These are phyloP conservation scores for Pythium coloratum DNA, from an alignment of 352 stramenopile genomes.

Conservation along the genomic window DNA sequence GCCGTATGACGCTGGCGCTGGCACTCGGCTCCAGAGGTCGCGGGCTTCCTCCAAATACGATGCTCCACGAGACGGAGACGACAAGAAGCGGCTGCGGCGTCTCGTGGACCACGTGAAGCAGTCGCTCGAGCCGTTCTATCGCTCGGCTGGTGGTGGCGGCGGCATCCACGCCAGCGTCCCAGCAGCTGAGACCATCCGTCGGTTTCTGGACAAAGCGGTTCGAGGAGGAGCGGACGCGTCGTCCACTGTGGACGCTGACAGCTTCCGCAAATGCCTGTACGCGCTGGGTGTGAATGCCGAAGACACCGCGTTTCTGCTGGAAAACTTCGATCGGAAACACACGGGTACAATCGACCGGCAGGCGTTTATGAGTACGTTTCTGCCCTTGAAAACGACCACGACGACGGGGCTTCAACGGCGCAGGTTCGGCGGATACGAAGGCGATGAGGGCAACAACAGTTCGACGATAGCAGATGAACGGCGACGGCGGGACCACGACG, in stretches of 20 bases:
- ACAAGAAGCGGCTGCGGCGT: slow-evolving; percentile 20
- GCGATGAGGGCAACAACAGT: slow-evolving; percentile 8
- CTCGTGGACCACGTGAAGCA: slow-evolving; percentile 31
- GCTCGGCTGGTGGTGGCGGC: not conserved
- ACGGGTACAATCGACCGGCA: slow-evolving; percentile 23
- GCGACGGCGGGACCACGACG: not conserved
- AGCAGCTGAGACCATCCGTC: slow-evolving; percentile 32
- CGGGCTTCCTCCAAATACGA: slow-evolving; percentile 4
- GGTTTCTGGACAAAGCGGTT: slow-evolving; percentile 23
- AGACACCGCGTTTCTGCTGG: slow-evolving; percentile 34
- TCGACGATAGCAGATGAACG: not conserved
- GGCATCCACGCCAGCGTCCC: slow-evolving; percentile 19
- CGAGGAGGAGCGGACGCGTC: not conserved
- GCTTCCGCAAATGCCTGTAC: slow-evolving; percentile 42
- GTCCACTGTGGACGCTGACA: slow-evolving; percentile 19
- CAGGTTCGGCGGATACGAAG: slow-evolving; percentile 4
- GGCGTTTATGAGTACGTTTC: slow-evolving; percentile 29
- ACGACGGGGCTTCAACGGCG: not conserved
- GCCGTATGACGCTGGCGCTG: not conserved
- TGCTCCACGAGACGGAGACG: not conserved
- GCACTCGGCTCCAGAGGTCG: not conserved
- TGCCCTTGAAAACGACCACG: slow-evolving; percentile 6
- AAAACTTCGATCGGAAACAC: slow-evolving; percentile 28
- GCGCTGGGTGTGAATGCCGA: slow-evolving; percentile 32
- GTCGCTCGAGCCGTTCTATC: slow-evolving; percentile 31